A percentile compares a stretch with the other conserved stretches of the same genome.
Evolutionary conservation across 1,284 basidiomycete genomes (phyloP).

Genomic region (Cystobasidium slooffiae): DNA sequence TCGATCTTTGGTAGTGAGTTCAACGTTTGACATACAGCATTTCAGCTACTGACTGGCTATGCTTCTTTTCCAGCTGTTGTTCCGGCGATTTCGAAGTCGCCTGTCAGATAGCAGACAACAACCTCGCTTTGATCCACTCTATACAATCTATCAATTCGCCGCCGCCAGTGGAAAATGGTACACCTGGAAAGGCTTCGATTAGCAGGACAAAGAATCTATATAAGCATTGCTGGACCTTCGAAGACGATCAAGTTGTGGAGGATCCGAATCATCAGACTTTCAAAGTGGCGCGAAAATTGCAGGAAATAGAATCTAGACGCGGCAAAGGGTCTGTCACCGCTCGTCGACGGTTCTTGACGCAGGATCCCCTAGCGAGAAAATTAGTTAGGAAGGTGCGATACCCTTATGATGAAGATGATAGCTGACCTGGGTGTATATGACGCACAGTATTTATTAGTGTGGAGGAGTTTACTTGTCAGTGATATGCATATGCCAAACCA

Average conservation of each 20-base stretch:
- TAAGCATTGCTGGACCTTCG: slow-evolving; percentile 23
- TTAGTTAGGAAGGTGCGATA: slow-evolving; percentile 17
- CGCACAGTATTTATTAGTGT: neutral
- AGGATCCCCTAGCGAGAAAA: slow-evolving; percentile 26
- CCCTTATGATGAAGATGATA: slow-evolving; percentile 7
- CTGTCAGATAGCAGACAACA: slow-evolving; percentile 8
- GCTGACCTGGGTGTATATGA: neutral
- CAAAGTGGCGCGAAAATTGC: slow-evolving; percentile 10
- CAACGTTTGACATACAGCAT: neutral
- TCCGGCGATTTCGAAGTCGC: slow-evolving; percentile 34
- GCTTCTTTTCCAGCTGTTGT: slow-evolving; percentile 15
- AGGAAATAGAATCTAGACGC: slow-evolving; percentile 22
- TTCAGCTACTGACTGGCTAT: neutral
- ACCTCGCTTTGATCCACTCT: neutral
- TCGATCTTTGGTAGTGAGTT: slow-evolving; percentile 41
- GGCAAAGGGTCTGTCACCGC: slow-evolving; percentile 20
- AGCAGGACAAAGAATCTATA: neutral
- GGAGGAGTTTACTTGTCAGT: neutral
- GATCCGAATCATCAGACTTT: neutral
- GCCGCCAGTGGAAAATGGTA: neutral
- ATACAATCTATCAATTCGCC: neutral
- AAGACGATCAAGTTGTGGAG: slow-evolving; percentile 32
- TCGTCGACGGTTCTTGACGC: slow-evolving; percentile 17
- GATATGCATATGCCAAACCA: neutral
- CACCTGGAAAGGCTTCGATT: neutral